These are phyloP conservation scores for Eremothecium gossypii DNA, from an alignment of 1,139 yeast genomes.

Conservation along the genomic window DNA sequence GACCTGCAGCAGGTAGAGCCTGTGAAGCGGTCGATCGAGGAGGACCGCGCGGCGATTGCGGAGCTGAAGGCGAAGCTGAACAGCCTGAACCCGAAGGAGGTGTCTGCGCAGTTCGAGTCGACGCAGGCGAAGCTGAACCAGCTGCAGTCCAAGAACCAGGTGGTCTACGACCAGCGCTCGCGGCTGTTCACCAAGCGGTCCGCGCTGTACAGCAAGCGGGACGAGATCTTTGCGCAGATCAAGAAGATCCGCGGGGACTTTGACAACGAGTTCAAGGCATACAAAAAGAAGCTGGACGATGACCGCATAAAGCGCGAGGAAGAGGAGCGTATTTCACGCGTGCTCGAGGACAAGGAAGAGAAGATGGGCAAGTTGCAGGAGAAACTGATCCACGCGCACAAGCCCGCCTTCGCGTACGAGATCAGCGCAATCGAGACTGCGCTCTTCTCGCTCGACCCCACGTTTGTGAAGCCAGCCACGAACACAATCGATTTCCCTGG, in stretches of 20 bases:
- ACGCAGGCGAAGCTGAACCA: slow-evolving; percentile 51
- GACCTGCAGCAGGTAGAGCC: slow-evolving; percentile 69
- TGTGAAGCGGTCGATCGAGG: slow-evolving; percentile 71
- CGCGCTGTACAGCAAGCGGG: slow-evolving; percentile 60
- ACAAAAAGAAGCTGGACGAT: slow-evolving; percentile 57
- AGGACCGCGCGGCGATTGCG: slow-evolving; percentile 66
- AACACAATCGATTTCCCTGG: slow-evolving; percentile 27
- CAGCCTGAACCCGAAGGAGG: slow-evolving; percentile 53
- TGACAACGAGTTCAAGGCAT: slow-evolving; percentile 62
- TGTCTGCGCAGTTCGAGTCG: slow-evolving; percentile 44
- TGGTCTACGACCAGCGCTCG: slow-evolving; percentile 58
- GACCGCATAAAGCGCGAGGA: slow-evolving; percentile 66
- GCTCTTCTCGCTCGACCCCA: slow-evolving; percentile 68
- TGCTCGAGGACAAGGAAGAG: slow-evolving; percentile 51
- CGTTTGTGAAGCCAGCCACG: slow-evolving; percentile 51
- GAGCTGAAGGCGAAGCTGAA: slow-evolving; percentile 64
- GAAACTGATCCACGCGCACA: slow-evolving; percentile 57
- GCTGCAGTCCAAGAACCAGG: slow-evolving; percentile 54
- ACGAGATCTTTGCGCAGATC: slow-evolving; percentile 54
- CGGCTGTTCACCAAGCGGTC: slow-evolving; percentile 57
- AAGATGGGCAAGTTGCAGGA: slow-evolving; percentile 59
- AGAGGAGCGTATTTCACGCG: slow-evolving; percentile 48
- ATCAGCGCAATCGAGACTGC: slow-evolving; percentile 64
- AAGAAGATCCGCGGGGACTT: slow-evolving; percentile 59
- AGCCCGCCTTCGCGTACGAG: slow-evolving; percentile 78